Evolutionary conservation across 352 stramenopile genomes (phyloP).

Genomic region (Phytophthora palmivora): DNA sequence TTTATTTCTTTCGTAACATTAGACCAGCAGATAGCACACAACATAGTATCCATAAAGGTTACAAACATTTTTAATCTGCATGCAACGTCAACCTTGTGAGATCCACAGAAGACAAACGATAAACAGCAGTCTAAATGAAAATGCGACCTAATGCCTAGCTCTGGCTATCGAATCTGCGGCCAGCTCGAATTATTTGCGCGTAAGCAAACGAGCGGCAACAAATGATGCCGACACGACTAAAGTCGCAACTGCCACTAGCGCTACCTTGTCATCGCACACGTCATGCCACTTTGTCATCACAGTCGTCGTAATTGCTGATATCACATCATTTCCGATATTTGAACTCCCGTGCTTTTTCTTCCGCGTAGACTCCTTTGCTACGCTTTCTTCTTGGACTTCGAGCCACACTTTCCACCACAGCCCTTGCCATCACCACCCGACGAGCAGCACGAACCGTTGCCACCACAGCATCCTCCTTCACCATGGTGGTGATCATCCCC

Average conservation of each 20-base stretch:
- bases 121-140: not conserved
- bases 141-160: conserved; percentile 9
- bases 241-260: conserved; percentile 51
- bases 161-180: not conserved
- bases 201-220: conserved; percentile 55
- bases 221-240: conserved; percentile 60
- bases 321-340: conserved; percentile 7
- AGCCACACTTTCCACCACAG: conserved; percentile 40
- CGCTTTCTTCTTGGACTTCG: conserved; percentile 44
- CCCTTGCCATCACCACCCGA: conserved; percentile 33
- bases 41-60: conserved; percentile 20
- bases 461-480: conserved; percentile 44
- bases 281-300: conserved; percentile 34
- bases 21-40: conserved; percentile 8
- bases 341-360: conserved; percentile 22
- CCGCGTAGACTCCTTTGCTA: conserved; percentile 17
- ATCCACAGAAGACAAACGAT: no score
- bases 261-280: conserved; percentile 63
- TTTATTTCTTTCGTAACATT: conserved; percentile 26
- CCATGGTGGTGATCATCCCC: conserved; percentile 29
- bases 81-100: not conserved
- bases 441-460: conserved; percentile 41
- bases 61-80: not conserved
- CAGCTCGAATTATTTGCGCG: conserved; percentile 31
- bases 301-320: conserved; percentile 25